Conservation (phyloP, 768 basidiomycete genomes). For the Hirschioporus abietinus region DNA sequence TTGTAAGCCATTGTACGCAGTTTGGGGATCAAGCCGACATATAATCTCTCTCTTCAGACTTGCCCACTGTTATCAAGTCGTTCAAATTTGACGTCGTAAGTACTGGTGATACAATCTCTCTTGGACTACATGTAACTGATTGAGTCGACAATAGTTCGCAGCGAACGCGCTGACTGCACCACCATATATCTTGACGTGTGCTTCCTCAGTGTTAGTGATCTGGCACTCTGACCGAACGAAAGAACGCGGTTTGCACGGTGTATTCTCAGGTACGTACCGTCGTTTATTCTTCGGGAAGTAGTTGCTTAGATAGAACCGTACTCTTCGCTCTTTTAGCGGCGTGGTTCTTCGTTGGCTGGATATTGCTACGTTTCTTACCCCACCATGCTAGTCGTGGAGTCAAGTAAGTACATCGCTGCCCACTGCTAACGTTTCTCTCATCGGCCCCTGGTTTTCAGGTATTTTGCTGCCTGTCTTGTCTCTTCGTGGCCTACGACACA, state of each 20-base stretch:
- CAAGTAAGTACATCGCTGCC: neutral
- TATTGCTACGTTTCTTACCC: constrained; percentile 1
- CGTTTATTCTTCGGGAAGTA: neutral
- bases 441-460: neutral
- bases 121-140: neutral
- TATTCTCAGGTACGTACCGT: neutral
- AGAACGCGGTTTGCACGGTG: constrained; percentile 3
- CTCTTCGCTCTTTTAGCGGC: neutral
- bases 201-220: neutral
- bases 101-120: neutral
- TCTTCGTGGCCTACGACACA: neutral
- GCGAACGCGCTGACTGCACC: constrained; percentile 2
- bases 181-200: constrained; percentile 1
- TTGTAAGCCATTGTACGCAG: constrained; percentile 21
- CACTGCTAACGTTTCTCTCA: neutral
- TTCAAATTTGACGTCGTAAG: constrained; percentile 3
- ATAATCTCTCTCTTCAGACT: neutral
- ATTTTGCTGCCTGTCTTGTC: constrained; percentile 4
- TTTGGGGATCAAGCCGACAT: neutral
- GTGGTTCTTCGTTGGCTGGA: constrained; percentile 2
- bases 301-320: neutral
- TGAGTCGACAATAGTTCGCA: neutral
- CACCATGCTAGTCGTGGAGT: neutral
- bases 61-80: constrained; percentile 1
- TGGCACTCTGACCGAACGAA: neutral